A percentile compares a stretch with the other conserved stretches of the same genome.
Evolutionary conservation across 345 rosid species (phyloP).

Genomic region (Rhodomyrtus tomentosa): DNA sequence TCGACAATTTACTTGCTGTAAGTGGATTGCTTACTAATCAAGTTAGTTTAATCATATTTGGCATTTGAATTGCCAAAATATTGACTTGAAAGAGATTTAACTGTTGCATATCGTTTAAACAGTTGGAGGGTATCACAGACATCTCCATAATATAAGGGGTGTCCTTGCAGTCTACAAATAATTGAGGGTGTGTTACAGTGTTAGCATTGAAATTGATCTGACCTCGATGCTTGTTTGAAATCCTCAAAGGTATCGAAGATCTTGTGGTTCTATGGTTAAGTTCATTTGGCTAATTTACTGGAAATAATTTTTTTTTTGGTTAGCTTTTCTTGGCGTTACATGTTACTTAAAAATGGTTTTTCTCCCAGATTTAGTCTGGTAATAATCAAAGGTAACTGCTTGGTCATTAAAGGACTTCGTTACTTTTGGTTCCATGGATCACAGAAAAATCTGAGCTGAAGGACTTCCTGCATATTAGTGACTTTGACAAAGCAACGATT

Average conservation of each 20-base stretch:
- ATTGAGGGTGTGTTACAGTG: background rate
- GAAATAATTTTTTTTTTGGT: background rate
- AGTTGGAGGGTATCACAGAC: background rate
- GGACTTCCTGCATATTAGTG: slow-evolving; percentile 73
- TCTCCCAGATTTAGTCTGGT: background rate
- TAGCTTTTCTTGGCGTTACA: background rate
- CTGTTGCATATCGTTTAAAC: background rate
- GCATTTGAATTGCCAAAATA: background rate
- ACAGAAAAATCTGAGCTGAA: slow-evolving; percentile 39
- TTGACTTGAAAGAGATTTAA: background rate
- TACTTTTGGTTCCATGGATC: slow-evolving; percentile 2
- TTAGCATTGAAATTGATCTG: background rate
- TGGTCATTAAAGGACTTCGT: background rate
- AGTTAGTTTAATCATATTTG: background rate
- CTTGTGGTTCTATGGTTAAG: background rate
- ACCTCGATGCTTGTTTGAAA: background rate
- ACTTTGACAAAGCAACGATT: slow-evolving; percentile 77
- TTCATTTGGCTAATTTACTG: background rate
- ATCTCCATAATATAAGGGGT: background rate
- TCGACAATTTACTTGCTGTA: background rate
- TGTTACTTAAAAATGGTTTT: background rate
- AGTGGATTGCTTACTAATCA: background rate
- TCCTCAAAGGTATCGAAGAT: background rate
- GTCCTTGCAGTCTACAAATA: background rate
- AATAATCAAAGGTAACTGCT: background rate